phyloP scores from a whole-genome alignment of 495 filamentous ascomycete genomes.

The Corynascus novoguineensis region DNA sequence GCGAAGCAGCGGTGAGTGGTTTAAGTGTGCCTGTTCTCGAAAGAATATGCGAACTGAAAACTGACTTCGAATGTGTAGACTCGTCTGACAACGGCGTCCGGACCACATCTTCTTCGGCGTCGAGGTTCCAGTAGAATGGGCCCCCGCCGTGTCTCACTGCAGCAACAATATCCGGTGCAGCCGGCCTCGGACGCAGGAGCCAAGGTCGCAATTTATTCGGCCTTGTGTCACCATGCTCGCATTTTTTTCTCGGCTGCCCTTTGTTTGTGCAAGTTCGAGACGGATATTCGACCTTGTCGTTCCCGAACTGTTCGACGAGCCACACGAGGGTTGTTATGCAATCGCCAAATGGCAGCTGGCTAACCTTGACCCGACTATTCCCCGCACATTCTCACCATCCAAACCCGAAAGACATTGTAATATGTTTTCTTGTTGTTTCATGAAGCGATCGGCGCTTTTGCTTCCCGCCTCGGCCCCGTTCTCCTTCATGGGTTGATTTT shows the following conservation, averaged over 20 bases:
- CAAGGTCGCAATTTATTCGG: background rate
- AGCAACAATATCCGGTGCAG: background rate
- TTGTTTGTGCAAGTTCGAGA: background rate
- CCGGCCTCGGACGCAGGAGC: background rate
- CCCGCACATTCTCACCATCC: background rate
- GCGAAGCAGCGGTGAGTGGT: conserved; percentile 62
- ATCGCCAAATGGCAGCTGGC: background rate
- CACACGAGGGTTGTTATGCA: background rate
- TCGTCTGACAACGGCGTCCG: conserved; percentile 33
- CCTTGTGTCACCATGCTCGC: background rate
- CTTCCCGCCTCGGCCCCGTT: background rate
- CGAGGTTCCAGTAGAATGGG: conserved; percentile 29
- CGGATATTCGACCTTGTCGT: background rate
- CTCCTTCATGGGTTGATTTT: background rate
- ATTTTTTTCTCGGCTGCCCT: background rate
- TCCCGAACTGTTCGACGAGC: background rate
- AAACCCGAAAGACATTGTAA: conserved; percentile 3
- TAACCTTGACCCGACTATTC: background rate
- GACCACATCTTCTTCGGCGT: conserved; percentile 18
- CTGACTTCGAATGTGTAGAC: conserved; percentile 19
- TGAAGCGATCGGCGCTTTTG: background rate
- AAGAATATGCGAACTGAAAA: background rate
- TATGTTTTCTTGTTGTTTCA: conserved; percentile 5
- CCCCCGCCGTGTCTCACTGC: background rate
- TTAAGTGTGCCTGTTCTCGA: background rate